Percentiles rank a stretch among this genome's conserved stretches.
Evolutionary conservation across 129 eudicot genomes (phyloP).

Genomic region (Artemisia annua): DNA sequence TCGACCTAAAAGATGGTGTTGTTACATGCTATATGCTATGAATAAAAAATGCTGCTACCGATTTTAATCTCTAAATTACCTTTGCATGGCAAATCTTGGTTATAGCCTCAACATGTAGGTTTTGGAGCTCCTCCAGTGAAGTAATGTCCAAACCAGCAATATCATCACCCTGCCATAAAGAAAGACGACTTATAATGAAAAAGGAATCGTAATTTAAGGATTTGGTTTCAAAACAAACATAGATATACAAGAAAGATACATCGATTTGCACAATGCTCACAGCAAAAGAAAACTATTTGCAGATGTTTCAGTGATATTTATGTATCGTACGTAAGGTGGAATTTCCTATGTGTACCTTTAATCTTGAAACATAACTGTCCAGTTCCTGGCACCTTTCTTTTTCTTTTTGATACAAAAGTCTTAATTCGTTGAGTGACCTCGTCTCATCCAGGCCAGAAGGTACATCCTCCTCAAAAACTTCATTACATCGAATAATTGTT

Average conservation of each 20-base stretch:
- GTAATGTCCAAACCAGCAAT: slow-evolving; percentile 49
- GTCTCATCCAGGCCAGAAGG: slow-evolving; percentile 25
- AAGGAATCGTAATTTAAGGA: neutral
- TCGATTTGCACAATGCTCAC: neutral
- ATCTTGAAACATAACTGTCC: slow-evolving; percentile 45
- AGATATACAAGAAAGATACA: neutral
- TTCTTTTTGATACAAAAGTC: slow-evolving; percentile 40
- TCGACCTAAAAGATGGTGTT: no score
- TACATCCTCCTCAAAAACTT: slow-evolving; percentile 23
- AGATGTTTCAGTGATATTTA: neutral
- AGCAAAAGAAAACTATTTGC: neutral
- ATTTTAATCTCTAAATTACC: slow-evolving; percentile 29
- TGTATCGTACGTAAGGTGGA: neutral
- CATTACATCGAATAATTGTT: slow-evolving; percentile 23
- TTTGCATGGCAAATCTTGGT: slow-evolving; percentile 71
- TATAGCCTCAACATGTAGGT: slow-evolving; percentile 70
- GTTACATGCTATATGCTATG: no score
- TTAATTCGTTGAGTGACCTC: slow-evolving; percentile 40
- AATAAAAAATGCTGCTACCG: no score
- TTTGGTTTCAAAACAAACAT: neutral
- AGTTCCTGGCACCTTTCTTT: slow-evolving; percentile 49
- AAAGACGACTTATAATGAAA: neutral
- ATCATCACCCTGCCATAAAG: slow-evolving; percentile 53
- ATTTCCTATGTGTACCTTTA: slow-evolving; percentile 43
- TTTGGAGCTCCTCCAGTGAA: slow-evolving; percentile 65